These are phyloP conservation scores for Solanum pennellii DNA, from an alignment of 257 asterid species.

Conservation along the genomic window DNA sequence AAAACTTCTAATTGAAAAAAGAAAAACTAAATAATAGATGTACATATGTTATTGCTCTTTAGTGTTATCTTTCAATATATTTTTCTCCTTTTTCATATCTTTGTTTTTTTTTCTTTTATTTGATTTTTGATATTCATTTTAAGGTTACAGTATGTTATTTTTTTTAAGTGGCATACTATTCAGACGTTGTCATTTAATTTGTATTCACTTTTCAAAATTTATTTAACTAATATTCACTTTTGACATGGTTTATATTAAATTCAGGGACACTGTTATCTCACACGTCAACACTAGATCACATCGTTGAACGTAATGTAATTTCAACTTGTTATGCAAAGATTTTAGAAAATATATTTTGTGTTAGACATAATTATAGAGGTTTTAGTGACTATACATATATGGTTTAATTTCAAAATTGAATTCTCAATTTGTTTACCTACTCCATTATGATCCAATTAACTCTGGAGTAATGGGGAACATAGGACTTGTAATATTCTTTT, in stretches of 20 bases:
- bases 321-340: not conserved
- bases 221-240: not conserved
- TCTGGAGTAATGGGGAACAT: not conserved
- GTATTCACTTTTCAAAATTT: not conserved
- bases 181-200: too few relatives aligned
- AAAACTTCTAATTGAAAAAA: not conserved
- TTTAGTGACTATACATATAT: not conserved
- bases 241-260: too few relatives aligned
- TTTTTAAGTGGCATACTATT: not conserved
- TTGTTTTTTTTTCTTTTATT: not conserved
- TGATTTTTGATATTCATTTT: not conserved
- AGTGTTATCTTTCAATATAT: not conserved
- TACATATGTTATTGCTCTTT: not conserved
- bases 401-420: not conserved
- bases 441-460: not conserved
- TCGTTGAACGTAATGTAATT: not conserved
- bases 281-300: too few relatives aligned
- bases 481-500: not conserved
- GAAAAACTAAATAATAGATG: not conserved
- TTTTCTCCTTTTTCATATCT: not conserved
- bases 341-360: not conserved
- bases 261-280: not conserved
- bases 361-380: not conserved
- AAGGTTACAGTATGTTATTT: not conserved
- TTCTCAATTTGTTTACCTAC: not conserved